Conservation (phyloP, 371 early-diverging fungal species). For the Apophysomyces sp. region DNA sequence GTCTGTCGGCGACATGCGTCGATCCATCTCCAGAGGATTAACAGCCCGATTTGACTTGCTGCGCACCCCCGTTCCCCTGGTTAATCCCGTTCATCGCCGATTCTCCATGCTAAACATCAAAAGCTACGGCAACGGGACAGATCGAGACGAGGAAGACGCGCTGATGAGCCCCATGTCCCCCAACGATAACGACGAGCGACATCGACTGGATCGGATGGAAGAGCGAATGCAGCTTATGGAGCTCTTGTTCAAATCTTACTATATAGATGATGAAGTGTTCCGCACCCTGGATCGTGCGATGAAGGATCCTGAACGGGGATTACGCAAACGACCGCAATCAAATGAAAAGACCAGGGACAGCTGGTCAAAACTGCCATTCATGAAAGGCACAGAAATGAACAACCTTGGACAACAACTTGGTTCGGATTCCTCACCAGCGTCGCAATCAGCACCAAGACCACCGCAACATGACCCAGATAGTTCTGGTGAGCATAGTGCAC, state of each 20-base stretch:
- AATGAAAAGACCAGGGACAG: slow-evolving; percentile 68
- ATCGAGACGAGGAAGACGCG: background rate
- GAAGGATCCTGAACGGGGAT: background rate
- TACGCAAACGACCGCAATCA: slow-evolving; percentile 7
- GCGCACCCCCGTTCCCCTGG: slow-evolving; percentile 24
- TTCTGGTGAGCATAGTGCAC: background rate
- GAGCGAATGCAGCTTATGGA: slow-evolving; percentile 39
- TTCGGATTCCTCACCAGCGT: background rate
- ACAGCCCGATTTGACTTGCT: slow-evolving; percentile 16
- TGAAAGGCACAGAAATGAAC: slow-evolving; percentile 72
- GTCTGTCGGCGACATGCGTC: slow-evolving; percentile 26
- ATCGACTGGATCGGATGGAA: slow-evolving; percentile 22
- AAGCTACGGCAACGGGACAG: background rate
- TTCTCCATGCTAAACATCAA: slow-evolving; percentile 6
- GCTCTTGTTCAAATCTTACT: slow-evolving; percentile 32
- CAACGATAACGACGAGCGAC: slow-evolving; percentile 7
- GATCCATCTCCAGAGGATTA: slow-evolving; percentile 19
- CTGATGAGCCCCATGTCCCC: background rate
- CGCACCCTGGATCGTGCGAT: slow-evolving; percentile 24
- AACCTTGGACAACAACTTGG: slow-evolving; percentile 31
- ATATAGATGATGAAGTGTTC: slow-evolving; percentile 36
- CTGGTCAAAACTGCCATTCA: slow-evolving; percentile 49
- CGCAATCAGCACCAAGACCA: background rate
- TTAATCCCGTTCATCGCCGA: slow-evolving; percentile 28
- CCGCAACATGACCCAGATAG: background rate